Conservation (phyloP, 2,329 filamentous ascomycete species). For the Aspergillus niger region DNA sequence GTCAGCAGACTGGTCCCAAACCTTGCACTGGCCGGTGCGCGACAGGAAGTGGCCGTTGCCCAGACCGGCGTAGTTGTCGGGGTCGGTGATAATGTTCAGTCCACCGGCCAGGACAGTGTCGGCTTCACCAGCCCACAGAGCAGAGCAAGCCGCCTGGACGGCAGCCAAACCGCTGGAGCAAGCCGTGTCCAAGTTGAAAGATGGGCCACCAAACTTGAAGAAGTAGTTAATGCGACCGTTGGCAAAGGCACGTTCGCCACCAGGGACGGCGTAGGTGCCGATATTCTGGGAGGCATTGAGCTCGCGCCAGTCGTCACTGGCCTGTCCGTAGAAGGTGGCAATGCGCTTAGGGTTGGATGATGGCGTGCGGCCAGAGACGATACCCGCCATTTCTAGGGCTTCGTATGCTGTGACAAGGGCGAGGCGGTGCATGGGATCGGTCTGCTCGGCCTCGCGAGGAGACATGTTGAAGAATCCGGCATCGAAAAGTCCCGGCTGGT, state of each 20-base stretch:
- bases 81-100: conserved; percentile 70
- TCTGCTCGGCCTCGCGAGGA: conserved; percentile 70
- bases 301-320: no score
- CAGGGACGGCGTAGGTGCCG: no score
- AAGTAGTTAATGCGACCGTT: conserved; percentile 71
- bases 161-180: conserved; percentile 66
- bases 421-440: conserved; percentile 76
- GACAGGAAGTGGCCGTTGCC: conserved; percentile 52
- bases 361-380: conserved; percentile 68
- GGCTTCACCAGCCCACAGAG: conserved; percentile 71
- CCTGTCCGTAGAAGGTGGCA: conserved; percentile 49
- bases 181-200: conserved; percentile 71
- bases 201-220: conserved; percentile 73
- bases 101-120: conserved; percentile 80
- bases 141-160: conserved; percentile 69
- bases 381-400: conserved; percentile 75
- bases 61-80: conserved; percentile 74
- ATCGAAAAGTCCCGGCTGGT: conserved; percentile 43
- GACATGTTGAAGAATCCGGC: conserved; percentile 54
- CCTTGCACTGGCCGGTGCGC: conserved; percentile 50
- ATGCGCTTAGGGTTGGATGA: conserved; percentile 64
- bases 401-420: conserved; percentile 77
- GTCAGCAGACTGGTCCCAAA: conserved; percentile 52
- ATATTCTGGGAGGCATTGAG: no score
- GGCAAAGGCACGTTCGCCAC: conserved; percentile 53